These are phyloP conservation scores for Agrocybe pediades DNA, from an alignment of 768 basidiomycete genomes.

Conservation along the genomic window DNA sequence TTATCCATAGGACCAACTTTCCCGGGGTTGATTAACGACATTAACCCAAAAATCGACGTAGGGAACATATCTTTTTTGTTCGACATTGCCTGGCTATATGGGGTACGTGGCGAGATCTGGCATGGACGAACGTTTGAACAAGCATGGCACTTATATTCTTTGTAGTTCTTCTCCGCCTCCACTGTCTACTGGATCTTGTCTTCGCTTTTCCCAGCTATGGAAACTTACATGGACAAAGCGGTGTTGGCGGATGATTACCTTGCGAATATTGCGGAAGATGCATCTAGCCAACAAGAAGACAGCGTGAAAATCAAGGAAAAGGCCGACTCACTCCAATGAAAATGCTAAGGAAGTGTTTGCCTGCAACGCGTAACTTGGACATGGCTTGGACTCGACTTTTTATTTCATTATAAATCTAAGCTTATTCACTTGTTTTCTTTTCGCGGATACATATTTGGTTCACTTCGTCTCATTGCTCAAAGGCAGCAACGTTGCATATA, in stretches of 20 bases:
- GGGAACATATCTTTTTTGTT: conserved; percentile 60
- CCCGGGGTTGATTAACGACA: conserved; percentile 77
- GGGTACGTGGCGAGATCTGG: too few relatives aligned
- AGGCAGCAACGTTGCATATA: too few relatives aligned
- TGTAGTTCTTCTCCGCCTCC: conserved; percentile 39
- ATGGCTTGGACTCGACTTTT: too few relatives aligned
- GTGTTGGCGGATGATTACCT: conserved; percentile 30
- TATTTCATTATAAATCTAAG: too few relatives aligned
- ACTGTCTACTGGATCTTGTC: conserved; percentile 39
- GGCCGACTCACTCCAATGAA: not conserved
- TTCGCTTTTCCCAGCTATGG: conserved; percentile 38
- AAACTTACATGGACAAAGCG: conserved; percentile 40
- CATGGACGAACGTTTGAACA: too few relatives aligned
- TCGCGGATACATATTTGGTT: too few relatives aligned
- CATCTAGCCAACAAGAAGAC: conserved; percentile 12
- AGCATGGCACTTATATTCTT: not conserved
- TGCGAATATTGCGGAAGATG: conserved; percentile 6
- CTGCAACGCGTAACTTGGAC: too few relatives aligned
- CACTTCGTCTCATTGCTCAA: too few relatives aligned
- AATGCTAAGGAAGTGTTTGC: not conserved
- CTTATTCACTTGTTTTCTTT: too few relatives aligned
- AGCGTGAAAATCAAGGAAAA: conserved; percentile 11
- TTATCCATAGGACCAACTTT: conserved; percentile 69
- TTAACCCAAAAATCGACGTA: conserved; percentile 65
- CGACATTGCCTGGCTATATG: conserved; percentile 77